Conservation (phyloP, 2,329 filamentous ascomycete species). For the Epichloe sylvatica region DNA sequence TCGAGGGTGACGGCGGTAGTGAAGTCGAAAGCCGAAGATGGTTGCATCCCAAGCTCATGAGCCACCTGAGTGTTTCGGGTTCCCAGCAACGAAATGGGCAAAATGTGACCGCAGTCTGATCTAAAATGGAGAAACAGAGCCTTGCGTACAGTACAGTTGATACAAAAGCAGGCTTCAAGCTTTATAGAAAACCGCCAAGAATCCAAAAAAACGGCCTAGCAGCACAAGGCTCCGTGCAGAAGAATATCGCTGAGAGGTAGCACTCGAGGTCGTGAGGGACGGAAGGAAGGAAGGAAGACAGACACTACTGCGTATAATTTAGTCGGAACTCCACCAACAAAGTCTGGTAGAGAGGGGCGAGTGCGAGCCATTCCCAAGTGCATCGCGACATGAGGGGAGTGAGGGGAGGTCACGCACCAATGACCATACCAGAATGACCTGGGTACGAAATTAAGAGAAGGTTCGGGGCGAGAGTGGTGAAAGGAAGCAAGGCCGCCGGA, state of each 20-base stretch:
- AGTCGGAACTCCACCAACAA: background rate
- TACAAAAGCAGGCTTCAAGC: background rate
- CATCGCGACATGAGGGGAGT: background rate
- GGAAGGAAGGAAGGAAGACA: background rate
- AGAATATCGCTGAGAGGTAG: background rate
- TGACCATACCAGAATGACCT: background rate
- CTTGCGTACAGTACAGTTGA: background rate
- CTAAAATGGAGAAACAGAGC: background rate
- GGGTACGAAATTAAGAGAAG: background rate
- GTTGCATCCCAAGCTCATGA: background rate
- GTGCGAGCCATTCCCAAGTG: background rate
- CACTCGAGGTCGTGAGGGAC: background rate
- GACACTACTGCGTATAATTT: background rate
- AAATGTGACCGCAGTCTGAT: background rate
- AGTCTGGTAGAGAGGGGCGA: background rate
- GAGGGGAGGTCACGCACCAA: background rate
- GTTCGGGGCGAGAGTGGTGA: background rate
- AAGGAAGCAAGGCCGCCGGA: background rate
- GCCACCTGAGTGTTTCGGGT: background rate
- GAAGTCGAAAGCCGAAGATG: background rate
- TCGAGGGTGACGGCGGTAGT: background rate
- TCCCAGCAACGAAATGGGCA: background rate
- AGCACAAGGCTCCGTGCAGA: background rate
- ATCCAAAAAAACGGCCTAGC: background rate
- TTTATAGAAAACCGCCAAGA: background rate